Base-by-base conservation (phyloP, 2,329 filamentous ascomycete species). In the Colletotrichum godetiae region DNA sequence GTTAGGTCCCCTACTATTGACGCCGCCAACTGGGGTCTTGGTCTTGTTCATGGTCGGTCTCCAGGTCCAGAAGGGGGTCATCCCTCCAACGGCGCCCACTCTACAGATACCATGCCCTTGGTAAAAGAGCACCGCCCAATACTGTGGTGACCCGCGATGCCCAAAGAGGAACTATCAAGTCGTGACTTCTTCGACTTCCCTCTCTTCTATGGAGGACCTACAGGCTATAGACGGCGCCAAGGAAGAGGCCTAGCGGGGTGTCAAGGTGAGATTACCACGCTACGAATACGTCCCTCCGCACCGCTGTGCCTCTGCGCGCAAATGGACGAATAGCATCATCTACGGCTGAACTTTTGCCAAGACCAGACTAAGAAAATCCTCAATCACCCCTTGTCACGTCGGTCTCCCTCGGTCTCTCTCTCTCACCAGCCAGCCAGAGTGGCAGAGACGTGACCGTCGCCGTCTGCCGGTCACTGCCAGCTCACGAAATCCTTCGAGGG, bases 301-400 rank as follows among this genome's bases (percentile, higher is more conserved):
- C 15, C 52, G 13, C 24, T 33, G 37, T 42, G n/a, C 35, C 24
- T 22, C 15, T 19, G 27, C n/a, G 52, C 63, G 63, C 29, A 49
- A 58, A 33, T 12, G 55, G 35, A n/a, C 63, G 63, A 66, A 66
- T 66, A 19, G 27, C 15, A 37, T 65, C 52, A 22, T 13, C 22
- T 8, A n/a, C 31, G 22, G 49, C 46, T 55, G 31, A 55, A 4
- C 10, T 2, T 35, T 35, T 65, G 62, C 62, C 62, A 65, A 65
- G 62, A 65, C 52, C 13, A 27, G 5, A 3, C 22, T 31, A 24
- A 7, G 42, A 42, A 19, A 42, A 42, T 42, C 37, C 37, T 19
- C 37, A 42, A 7, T 42, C 37, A 19, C 56, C 13, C 24, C 56
- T 33, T 24, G 29, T 58, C 56, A 33, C 15, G 19, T 58, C 27